A percentile compares a stretch with the other conserved stretches of the same genome.
Evolutionary conservation across 495 filamentous ascomycete species (phyloP).

Genomic region (Penicillium turbatum): DNA sequence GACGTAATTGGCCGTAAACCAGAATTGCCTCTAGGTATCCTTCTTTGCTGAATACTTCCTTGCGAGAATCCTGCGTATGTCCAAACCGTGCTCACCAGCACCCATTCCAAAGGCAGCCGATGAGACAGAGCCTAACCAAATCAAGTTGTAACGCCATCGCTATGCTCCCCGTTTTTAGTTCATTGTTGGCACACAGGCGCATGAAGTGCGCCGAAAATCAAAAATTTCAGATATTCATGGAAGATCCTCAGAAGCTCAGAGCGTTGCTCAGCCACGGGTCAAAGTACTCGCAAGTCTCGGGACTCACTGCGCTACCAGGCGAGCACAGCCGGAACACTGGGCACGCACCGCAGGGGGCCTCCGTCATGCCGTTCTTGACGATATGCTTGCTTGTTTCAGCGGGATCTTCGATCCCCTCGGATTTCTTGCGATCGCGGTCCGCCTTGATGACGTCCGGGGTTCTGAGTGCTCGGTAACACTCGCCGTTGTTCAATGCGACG

Average conservation of each 20-base stretch:
- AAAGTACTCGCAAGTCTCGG: slow-evolving; percentile 89
- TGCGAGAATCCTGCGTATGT: not conserved
- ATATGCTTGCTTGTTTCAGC: slow-evolving; percentile 16
- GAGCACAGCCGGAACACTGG: slow-evolving; percentile 92
- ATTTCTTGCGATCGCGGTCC: slow-evolving; percentile 38
- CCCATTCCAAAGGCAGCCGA: not conserved
- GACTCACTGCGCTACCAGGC: slow-evolving; percentile 81
- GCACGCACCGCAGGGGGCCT: slow-evolving; percentile 85
- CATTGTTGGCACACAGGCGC: slow-evolving; percentile 7
- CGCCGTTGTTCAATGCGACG: slow-evolving; percentile 46
- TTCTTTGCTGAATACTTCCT: not conserved
- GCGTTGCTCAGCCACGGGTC: slow-evolving; percentile 63
- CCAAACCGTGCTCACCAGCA: slow-evolving; percentile 5
- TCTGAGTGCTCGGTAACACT: slow-evolving; percentile 47
- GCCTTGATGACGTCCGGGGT: slow-evolving; percentile 38
- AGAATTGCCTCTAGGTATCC: not conserved
- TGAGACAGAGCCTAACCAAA: slow-evolving; percentile 14
- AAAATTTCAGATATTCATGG: not conserved
- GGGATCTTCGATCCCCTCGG: slow-evolving; percentile 26
- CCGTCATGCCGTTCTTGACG: slow-evolving; percentile 67
- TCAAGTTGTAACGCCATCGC: slow-evolving; percentile 39
- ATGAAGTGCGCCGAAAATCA: slow-evolving; percentile 9
- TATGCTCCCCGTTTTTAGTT: slow-evolving; percentile 30
- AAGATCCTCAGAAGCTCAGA: slow-evolving; percentile 32
- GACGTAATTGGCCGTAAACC: not conserved